Base-by-base conservation (phyloP, 2,329 filamentous ascomycete species). In the Capronia americana region DNA sequence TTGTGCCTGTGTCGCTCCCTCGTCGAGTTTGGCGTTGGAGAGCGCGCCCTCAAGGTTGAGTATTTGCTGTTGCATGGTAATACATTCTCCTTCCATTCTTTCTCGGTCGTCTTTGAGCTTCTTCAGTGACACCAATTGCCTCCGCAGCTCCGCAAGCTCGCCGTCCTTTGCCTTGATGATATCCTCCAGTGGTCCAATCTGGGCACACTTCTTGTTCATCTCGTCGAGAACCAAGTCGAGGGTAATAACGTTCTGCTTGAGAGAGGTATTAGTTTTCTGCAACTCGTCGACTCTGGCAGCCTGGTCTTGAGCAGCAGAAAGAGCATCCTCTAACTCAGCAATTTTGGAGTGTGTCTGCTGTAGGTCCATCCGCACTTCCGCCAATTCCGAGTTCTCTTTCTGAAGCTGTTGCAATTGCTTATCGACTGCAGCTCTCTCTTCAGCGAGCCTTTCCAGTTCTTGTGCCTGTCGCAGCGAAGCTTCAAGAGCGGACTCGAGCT, bases 1-100 rank as follows among this genome's bases (percentile, higher is more conserved):
- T 10, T 12, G 24, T 4, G 8, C 4, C n/a, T 48, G 46, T 17
- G 55, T 24, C 11, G 32, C 53, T 24, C 48, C 51, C 7, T 50
- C 11, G 24, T 64, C 53, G 28, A 65, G 64, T 23, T 48, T 51
- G 24, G 61, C 61, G 54, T 67, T 62, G 30, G 65, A 61, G 23
- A 62, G 12, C 10, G 28, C 65, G 26, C 57, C 65, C 46, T 67
- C 65, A 5, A 63, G 62, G 17, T 14, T 55, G 28, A 61, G 30
- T 50, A 68, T 50, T 26, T 59, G 41, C 32, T 64, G 54, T 30
- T 66, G 60, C 14, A 66, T 44, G n/a, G 38, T 8, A 30, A 57
- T 24, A 38, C 32, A 30, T 8, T 58, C 6, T 46, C 61, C 41
- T 32, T 58, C 57, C 30, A 44, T 61, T 24, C 41, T 41, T 23